Percentiles rank a stretch among this genome's conserved stretches.
Evolutionary conservation across 1,139 yeast genomes (phyloP).

Genomic region (Pichia sp.): DNA sequence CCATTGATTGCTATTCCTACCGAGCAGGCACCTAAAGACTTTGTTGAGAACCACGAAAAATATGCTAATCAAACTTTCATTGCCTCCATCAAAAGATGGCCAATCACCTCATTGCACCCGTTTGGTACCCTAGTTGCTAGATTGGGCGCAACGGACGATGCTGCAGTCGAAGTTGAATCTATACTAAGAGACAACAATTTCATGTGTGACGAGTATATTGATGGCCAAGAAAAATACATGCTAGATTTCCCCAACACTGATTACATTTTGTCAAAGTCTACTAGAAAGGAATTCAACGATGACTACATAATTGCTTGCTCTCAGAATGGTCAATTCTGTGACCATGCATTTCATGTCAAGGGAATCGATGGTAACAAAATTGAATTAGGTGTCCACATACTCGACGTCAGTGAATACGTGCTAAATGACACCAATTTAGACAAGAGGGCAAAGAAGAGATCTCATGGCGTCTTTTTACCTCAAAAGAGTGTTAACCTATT

Average conservation of each 20-base stretch:
- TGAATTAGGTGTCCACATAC: conserved; percentile 74
- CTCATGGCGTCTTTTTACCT: conserved; percentile 86
- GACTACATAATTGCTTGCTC: conserved; percentile 67
- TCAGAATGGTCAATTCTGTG: conserved; percentile 57
- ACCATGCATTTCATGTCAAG: conserved; percentile 77
- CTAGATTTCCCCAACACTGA: conserved; percentile 32
- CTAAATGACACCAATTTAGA: conserved; percentile 74
- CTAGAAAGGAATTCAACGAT: conserved; percentile 55
- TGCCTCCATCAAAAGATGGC: conserved; percentile 98
- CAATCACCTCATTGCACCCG: conserved; percentile 96
- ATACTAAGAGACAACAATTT: conserved; percentile 91
- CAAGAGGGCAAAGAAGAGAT: conserved; percentile 86
- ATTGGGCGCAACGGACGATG: conserved; percentile 76
- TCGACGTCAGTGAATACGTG: conserved; percentile 72
- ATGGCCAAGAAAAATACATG: conserved; percentile 35
- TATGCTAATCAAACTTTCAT: conserved; percentile 82
- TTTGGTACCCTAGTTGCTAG: conserved; percentile 90
- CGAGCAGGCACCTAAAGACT: conserved; percentile 94
- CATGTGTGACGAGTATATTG: conserved; percentile 77
- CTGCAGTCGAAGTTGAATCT: conserved; percentile 79
- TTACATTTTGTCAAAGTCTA: conserved; percentile 31
- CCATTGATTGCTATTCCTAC: conserved; percentile 98
- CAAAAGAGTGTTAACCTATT: conserved; percentile 68
- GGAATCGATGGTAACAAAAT: conserved; percentile 54
- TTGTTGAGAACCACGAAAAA: conserved; percentile 84